Conservation (phyloP, 805 yeast genomes). For the Schwanniomyces occidentalis region DNA sequence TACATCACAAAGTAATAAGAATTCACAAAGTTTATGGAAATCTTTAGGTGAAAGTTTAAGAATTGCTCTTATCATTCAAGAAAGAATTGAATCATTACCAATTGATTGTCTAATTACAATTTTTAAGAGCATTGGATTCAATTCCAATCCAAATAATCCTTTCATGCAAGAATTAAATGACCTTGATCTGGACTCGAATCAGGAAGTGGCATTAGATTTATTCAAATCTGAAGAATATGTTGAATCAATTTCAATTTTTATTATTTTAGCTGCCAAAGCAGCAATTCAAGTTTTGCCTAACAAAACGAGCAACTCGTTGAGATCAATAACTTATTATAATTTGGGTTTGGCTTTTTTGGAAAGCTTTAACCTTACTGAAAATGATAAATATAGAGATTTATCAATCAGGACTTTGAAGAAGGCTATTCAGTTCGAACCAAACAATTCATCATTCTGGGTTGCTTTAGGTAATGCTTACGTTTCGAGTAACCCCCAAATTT, state of each 20-base stretch:
- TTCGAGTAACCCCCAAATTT: constrained; percentile 60
- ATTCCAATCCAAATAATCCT: constrained; percentile 9
- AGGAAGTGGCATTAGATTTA: constrained; percentile 19
- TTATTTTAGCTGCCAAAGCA: constrained; percentile 48
- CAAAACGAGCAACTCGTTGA: constrained; percentile 46
- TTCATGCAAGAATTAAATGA: constrained; percentile 23
- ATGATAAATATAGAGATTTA: constrained; percentile 37
- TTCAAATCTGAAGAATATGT: constrained; percentile 14
- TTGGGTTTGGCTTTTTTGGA: constrained; percentile 66
- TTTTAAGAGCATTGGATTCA: constrained; percentile 14
- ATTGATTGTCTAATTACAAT: constrained; percentile 20
- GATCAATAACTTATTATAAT: constrained; percentile 62
- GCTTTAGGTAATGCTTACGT: constrained; percentile 78
- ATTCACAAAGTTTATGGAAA: constrained; percentile 66
- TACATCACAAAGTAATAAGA: constrained; percentile 34
- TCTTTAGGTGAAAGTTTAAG: constrained; percentile 57
- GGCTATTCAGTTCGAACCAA: constrained; percentile 71
- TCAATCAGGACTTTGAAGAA: constrained; percentile 61
- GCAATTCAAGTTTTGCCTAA: constrained; percentile 39
- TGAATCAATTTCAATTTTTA: constrained; percentile 39
- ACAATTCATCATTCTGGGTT: constrained; percentile 75
- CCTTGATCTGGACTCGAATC: constrained; percentile 10
- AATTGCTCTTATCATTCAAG: constrained; percentile 55
- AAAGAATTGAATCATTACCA: constrained; percentile 53
- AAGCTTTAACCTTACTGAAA: constrained; percentile 26